Percentiles rank a stretch among this genome's conserved stretches.
phyloP scores from a whole-genome alignment of 495 filamentous ascomycete species.

The Aspergillus mulundensis region DNA sequence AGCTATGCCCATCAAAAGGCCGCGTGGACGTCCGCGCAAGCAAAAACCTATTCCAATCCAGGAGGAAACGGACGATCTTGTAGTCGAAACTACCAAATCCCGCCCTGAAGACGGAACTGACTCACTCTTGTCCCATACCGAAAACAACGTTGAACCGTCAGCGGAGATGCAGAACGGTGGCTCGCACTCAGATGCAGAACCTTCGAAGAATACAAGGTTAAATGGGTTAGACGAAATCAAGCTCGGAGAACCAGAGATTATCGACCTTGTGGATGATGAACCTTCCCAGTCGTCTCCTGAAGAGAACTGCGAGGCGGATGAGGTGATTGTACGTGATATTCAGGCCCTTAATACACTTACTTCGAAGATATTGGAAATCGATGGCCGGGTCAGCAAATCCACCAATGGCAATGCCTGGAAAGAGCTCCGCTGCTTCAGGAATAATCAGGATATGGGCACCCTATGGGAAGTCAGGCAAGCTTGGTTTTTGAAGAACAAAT shows the following conservation, averaged over 20 bases:
- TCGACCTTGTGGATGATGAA: background rate
- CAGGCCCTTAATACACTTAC: conserved; percentile 28
- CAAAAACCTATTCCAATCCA: background rate
- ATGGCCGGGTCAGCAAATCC: conserved; percentile 32
- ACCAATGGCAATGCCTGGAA: conserved; percentile 49
- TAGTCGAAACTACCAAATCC: background rate
- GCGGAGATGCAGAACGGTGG: background rate
- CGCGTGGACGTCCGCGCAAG: conserved; percentile 4
- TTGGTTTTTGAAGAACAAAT: conserved; percentile 32
- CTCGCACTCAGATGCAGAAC: background rate
- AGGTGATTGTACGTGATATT: conserved; percentile 33
- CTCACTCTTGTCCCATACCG: background rate
- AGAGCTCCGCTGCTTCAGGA: conserved; percentile 43
- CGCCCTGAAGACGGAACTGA: background rate
- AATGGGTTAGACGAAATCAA: background rate
- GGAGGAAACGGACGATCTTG: background rate
- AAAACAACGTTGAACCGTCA: background rate
- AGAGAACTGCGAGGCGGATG: conserved; percentile 12
- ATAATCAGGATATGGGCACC: conserved; percentile 55
- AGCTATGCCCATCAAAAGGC: conserved; percentile 2
- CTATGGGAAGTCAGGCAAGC: conserved; percentile 51
- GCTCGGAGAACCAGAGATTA: background rate
- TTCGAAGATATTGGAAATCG: conserved; percentile 38
- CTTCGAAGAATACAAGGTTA: background rate
- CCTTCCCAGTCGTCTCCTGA: background rate